phyloP scores from a whole-genome alignment of 345 rosid species.

The Capsella bursapastoris region DNA sequence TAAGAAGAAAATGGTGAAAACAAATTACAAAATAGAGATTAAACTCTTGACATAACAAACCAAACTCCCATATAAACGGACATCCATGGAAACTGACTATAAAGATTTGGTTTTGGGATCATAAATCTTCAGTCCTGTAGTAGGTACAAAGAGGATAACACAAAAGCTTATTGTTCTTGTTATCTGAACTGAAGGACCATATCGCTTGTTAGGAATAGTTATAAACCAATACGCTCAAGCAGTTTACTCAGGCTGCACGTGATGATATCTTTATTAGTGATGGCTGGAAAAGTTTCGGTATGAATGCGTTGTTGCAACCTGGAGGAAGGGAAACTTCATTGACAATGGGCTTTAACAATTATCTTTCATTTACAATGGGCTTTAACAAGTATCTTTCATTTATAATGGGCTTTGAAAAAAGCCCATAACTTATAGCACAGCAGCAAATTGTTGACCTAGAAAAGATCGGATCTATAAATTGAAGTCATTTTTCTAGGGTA shows the following conservation, averaged over 20 bases:
- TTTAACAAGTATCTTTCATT: no score
- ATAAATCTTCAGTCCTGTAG: background rate
- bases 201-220: background rate
- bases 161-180: background rate
- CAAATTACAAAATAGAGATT: background rate
- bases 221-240: background rate
- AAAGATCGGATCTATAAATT: conserved; percentile 1
- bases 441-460: conserved; percentile 32
- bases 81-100: background rate
- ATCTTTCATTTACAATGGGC: no score
- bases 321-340: background rate
- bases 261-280: background rate
- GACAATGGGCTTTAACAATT: no score
- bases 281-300: background rate
- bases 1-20: background rate
- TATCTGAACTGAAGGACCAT: background rate
- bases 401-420: background rate
- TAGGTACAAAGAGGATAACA: background rate
- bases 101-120: background rate
- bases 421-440: background rate
- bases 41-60: conserved; percentile 1
- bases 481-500: background rate
- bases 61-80: no score
- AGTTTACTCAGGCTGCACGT: background rate
- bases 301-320: background rate